phyloP scores from a whole-genome alignment of 2,329 filamentous ascomycete species.

The Aspergillus texensis region DNA sequence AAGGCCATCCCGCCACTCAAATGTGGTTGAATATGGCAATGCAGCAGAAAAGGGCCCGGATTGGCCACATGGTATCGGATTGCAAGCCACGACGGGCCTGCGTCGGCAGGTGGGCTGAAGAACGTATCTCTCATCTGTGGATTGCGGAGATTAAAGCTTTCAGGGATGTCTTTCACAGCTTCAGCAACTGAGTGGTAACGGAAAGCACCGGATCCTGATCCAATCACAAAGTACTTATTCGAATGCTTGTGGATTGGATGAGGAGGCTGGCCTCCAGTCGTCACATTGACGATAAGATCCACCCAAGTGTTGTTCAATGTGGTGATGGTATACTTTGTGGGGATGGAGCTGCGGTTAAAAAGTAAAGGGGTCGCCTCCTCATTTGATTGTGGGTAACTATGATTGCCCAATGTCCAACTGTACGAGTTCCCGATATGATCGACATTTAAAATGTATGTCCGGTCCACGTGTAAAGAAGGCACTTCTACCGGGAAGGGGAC shows the following conservation, averaged over 20 bases:
- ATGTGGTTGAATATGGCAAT: slow-evolving; percentile 57
- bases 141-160: slow-evolving; percentile 60
- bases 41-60: slow-evolving; percentile 54
- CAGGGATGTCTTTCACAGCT: slow-evolving; percentile 52
- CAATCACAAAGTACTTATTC: slow-evolving; percentile 63
- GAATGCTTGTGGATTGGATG: slow-evolving; percentile 70
- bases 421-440: slow-evolving; percentile 25
- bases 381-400: slow-evolving; percentile 25
- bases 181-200: slow-evolving; percentile 57
- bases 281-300: slow-evolving; percentile 47
- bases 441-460: slow-evolving; percentile 35
- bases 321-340: slow-evolving; percentile 18
- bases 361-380: slow-evolving; percentile 29
- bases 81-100: slow-evolving; percentile 44
- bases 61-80: slow-evolving; percentile 52
- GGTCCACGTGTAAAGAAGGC: slow-evolving; percentile 28
- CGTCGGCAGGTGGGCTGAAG: slow-evolving; percentile 38
- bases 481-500: slow-evolving; percentile 48
- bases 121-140: slow-evolving; percentile 59
- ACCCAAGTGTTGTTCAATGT: slow-evolving; percentile 57
- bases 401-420: slow-evolving; percentile 29
- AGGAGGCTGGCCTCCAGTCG: slow-evolving; percentile 50
- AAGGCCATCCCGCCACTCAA: slow-evolving; percentile 54
- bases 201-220: slow-evolving; percentile 55
- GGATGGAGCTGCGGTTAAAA: slow-evolving; percentile 32